phyloP scores from a whole-genome alignment of 345 rosid species.

The Boechera stricta region DNA sequence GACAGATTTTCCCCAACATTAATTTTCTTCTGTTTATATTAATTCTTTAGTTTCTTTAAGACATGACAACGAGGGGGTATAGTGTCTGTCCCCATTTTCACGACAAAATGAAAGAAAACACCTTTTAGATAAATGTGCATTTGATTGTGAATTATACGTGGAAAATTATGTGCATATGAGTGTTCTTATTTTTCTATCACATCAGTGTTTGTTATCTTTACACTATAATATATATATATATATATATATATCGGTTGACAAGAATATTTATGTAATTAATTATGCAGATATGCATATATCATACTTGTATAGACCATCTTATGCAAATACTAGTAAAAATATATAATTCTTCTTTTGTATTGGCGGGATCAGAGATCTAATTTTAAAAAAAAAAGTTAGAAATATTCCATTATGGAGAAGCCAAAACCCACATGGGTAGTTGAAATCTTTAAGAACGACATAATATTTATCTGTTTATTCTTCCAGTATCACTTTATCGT shows the following conservation, averaged over 20 bases:
- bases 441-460: slow-evolving; percentile 30
- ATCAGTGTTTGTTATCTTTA: neutral
- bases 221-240: neutral
- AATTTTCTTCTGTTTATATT: slow-evolving; percentile 25
- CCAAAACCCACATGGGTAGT: slow-evolving; percentile 46
- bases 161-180: slow-evolving; percentile 4
- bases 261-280: neutral
- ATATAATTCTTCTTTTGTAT: neutral
- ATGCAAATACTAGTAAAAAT: neutral
- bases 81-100: slow-evolving; percentile 37
- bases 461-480: slow-evolving; percentile 12
- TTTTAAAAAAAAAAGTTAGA: slow-evolving; percentile 17
- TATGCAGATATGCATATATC: neutral
- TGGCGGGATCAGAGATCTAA: slow-evolving; percentile 28
- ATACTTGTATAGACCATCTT: neutral
- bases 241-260: neutral
- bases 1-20: slow-evolving; percentile 46
- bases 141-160: slow-evolving; percentile 20
- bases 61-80: slow-evolving; percentile 42
- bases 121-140: slow-evolving; percentile 15
- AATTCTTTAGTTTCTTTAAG: slow-evolving; percentile 19
- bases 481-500: slow-evolving; percentile 33
- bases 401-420: slow-evolving; percentile 46
- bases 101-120: slow-evolving; percentile 14
- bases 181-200: neutral